Evolutionary conservation across 306 rosid genomes (phyloP), one percentile per base, ranked within the genome.

Genomic region (Cucurbita moschata): DNA sequence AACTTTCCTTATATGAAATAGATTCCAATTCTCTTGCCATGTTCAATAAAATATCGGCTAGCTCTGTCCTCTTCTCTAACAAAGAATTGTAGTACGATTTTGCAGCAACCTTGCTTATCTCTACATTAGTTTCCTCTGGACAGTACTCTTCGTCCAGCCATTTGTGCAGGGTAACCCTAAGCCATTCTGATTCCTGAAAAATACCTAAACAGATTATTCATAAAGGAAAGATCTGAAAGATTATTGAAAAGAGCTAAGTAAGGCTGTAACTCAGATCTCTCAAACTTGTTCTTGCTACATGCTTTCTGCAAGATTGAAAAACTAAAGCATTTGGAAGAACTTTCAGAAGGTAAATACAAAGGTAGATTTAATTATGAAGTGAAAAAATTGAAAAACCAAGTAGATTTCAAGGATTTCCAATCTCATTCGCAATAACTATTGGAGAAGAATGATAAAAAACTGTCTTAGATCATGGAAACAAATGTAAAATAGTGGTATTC

Each of bases 61-160:
- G 68, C 6, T 94, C 97, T 8, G 92, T 86, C 77, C 75, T 83
- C 26, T 84, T 89, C 76, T 81, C 79, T 10, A 88, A 80, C 84
- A 94, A 72, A 75, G 89, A 84, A 53, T 83, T 78, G 73, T 86
- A 88, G 83, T 81, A 94, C 0, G 96, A 89, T 1, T 82, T 77
- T 46, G 98, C 96, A 54, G 97, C 98, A 81, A 94, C 84, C 76
- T 75, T 85, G 88, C 98, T 94, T 78, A 94, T 94, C 79, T 89
- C 95, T 57, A 84, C 88, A 69, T 94, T 94, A 42, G 97, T 90
- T 74, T 82, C 85, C 77, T 94, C 98, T 3, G 98, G 97, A 81
- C 97, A 89, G 78, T 94, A 94, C 75, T 94, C 98, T 39, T 94
- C 97, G 74, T 94, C 98, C 88, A 94, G 70, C 98, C 97, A 90